Evolutionary conservation across 768 basidiomycete genomes (phyloP).

Genomic region (Termitomyces sp.): DNA sequence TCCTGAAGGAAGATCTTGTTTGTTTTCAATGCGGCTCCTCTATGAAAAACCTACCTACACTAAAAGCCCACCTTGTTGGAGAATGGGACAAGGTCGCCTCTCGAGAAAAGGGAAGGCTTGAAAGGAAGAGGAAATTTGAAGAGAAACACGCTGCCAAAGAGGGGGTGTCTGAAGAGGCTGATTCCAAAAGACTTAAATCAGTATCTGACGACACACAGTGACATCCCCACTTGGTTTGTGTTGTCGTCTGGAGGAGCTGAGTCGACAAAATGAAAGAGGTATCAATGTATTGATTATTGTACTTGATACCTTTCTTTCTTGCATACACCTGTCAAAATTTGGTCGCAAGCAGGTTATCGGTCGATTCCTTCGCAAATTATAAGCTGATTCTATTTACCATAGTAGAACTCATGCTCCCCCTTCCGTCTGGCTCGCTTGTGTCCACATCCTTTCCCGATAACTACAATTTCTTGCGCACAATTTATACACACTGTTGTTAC

Average conservation of each 20-base stretch:
- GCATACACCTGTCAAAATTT: background rate
- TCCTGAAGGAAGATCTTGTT: conserved; percentile 63
- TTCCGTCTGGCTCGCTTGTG: too few relatives aligned
- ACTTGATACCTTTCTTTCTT: background rate
- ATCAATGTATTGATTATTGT: background rate
- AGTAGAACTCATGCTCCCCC: background rate
- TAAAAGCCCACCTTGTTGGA: conserved; percentile 74
- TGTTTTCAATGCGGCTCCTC: conserved; percentile 70
- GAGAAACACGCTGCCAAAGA: conserved; percentile 18
- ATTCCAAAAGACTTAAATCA: conserved; percentile 14
- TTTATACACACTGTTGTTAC: background rate
- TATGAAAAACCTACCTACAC: conserved; percentile 68
- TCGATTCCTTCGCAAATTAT: background rate
- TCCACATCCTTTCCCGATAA: background rate
- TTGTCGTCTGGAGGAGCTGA: background rate
- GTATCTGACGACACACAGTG: background rate
- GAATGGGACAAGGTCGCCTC: conserved; percentile 61
- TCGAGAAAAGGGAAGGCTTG: conserved; percentile 39
- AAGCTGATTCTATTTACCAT: too few relatives aligned
- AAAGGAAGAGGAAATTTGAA: conserved; percentile 41
- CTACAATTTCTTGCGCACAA: background rate
- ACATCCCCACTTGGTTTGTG: background rate
- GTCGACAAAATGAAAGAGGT: background rate
- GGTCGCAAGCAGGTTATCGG: background rate
- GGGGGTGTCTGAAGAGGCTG: conserved; percentile 6